Percentiles rank a stretch among this genome's conserved stretches.
phyloP scores from a whole-genome alignment of 2,329 filamentous ascomycete species.

The Cladosporium sp. region DNA sequence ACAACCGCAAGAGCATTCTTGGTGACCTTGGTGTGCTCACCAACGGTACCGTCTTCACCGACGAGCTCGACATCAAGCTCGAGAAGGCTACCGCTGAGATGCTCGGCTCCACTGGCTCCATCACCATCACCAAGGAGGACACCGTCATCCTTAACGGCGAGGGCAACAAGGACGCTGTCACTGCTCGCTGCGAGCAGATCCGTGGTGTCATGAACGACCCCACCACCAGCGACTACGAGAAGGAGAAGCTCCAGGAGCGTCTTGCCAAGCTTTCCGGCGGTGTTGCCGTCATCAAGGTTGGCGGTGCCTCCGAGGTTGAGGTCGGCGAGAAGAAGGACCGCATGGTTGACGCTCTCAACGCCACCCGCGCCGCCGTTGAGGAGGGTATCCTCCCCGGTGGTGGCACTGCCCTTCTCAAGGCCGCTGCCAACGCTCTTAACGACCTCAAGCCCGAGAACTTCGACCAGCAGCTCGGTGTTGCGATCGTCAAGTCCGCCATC shows the following conservation, averaged over 20 bases:
- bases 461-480: conserved; percentile 97
- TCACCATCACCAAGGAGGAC: conserved; percentile 99
- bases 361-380: conserved; percentile 96
- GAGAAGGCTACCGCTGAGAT: conserved; percentile 96
- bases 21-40: conserved; percentile 94
- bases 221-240: conserved; percentile 97
- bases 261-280: conserved; percentile 98
- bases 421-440: conserved; percentile 81
- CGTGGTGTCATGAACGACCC: conserved; percentile 94
- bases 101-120: conserved; percentile 94
- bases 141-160: conserved; percentile 98
- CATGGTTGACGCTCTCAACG: conserved; percentile 97
- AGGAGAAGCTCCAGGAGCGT: conserved; percentile 99
- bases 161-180: conserved; percentile 88
- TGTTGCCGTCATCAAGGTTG: conserved; percentile 99
- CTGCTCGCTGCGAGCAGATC: conserved; percentile 98
- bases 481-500: conserved; percentile 97
- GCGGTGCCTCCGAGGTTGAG: conserved; percentile 95
- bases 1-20: conserved; percentile 99
- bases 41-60: conserved; percentile 95
- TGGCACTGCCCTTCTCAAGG: conserved; percentile 97
- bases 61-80: conserved; percentile 98
- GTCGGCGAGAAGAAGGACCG: conserved; percentile 99
- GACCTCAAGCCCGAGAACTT: conserved; percentile 90
- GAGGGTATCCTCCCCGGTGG: conserved; percentile 98